Conservation (phyloP, 2,329 filamentous ascomycete species). For the Cladosporium sp. region DNA sequence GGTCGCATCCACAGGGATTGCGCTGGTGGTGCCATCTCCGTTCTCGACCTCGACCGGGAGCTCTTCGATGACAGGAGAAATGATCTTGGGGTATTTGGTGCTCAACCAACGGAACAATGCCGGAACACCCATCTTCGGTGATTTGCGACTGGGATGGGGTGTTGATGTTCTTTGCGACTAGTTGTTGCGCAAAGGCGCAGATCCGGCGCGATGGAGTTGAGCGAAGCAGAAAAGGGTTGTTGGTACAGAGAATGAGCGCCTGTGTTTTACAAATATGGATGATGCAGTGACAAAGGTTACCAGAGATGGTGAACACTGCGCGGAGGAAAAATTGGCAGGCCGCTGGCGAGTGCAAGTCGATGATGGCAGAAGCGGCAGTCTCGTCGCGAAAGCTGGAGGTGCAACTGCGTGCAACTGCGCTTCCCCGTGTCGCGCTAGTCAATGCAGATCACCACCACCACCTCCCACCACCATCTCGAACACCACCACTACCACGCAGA, state of each 20-base stretch:
- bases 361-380: conserved; percentile 3
- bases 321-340: conserved; percentile 16
- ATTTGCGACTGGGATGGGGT: not conserved
- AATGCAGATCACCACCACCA: no score
- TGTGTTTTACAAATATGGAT: not conserved
- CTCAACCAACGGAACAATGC: conserved; percentile 95
- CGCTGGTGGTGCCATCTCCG: conserved; percentile 72
- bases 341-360: conserved; percentile 14
- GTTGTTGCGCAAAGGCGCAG: not conserved
- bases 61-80: conserved; percentile 86
- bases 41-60: conserved; percentile 70
- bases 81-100: conserved; percentile 96
- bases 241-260: not conserved
- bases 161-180: not conserved
- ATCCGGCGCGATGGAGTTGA: not conserved
- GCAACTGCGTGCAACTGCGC: no score
- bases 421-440: not conserved
- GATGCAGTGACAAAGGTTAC: not conserved
- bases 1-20: conserved; percentile 80
- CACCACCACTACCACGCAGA: no score
- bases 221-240: not conserved
- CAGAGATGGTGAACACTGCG: conserved; percentile 5
- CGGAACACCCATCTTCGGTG: conserved; percentile 75
- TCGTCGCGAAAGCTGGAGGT: not conserved
- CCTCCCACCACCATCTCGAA: no score